A percentile compares a stretch with the other conserved stretches of the same genome.
phyloP scores from a whole-genome alignment of 768 basidiomycete genomes.

The Mycena leptocephala region DNA sequence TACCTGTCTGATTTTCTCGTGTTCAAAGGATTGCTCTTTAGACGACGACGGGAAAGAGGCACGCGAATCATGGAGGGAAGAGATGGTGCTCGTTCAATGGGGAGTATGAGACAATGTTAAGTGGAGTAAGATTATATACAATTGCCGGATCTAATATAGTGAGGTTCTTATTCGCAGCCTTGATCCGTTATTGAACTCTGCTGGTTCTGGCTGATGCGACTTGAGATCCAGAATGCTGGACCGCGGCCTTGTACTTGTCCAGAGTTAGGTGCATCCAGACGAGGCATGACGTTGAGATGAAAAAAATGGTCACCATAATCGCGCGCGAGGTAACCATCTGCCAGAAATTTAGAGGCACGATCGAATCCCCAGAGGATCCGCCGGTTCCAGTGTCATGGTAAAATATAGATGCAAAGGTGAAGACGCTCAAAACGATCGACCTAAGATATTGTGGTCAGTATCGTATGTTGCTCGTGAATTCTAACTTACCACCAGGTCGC shows the following conservation, averaged over 20 bases:
- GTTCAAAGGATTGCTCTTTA: conserved; percentile 83
- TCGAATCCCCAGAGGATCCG: conserved; percentile 6
- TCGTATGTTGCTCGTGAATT: neutral
- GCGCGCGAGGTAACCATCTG: conserved; percentile 11
- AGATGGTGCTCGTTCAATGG: conserved; percentile 84
- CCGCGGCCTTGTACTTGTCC: neutral
- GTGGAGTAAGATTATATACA: neutral
- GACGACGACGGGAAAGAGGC: conserved; percentile 58
- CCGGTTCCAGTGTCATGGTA: conserved; percentile 6
- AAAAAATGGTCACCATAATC: neutral
- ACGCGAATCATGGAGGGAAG: conserved; percentile 80
- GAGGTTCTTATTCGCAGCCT: neutral
- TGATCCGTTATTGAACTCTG: neutral
- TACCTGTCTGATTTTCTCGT: conserved; percentile 91
- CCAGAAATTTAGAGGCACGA: neutral
- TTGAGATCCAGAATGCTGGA: neutral
- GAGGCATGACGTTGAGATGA: neutral
- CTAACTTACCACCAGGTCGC: conserved; percentile 25
- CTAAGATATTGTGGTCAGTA: neutral
- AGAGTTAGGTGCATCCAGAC: conserved; percentile 1
- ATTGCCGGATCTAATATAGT: neutral
- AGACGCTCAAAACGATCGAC: neutral
- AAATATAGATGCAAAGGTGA: conserved; percentile 11
- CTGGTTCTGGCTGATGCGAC: neutral
- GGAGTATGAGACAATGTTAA: conserved; percentile 60